These are phyloP conservation scores for Panicum miliaceum DNA, from an alignment of 176 grass and related monocot species.

Conservation along the genomic window DNA sequence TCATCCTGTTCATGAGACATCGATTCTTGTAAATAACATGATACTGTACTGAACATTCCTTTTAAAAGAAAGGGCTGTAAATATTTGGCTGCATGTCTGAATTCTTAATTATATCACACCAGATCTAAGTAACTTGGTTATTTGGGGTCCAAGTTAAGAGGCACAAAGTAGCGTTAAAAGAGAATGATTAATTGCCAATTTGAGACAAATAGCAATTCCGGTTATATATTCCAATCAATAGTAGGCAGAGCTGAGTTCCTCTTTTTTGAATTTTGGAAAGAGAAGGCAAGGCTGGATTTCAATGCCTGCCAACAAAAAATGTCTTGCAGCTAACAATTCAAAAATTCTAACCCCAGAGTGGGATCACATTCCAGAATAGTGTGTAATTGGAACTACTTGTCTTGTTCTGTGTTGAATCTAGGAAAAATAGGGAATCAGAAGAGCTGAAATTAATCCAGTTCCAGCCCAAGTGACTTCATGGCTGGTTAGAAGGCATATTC, in stretches of 20 bases:
- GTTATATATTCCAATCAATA: slow-evolving; percentile 6
- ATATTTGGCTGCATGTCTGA: neutral
- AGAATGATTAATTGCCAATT: neutral
- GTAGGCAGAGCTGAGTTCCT: neutral
- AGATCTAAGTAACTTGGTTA: neutral
- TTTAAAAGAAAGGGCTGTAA: neutral
- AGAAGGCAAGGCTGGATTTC: neutral
- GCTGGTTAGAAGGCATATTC: slow-evolving; percentile 80
- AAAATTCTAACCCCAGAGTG: neutral
- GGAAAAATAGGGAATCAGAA: slow-evolving; percentile 25
- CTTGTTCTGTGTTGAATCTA: slow-evolving; percentile 19
- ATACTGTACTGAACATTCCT: neutral
- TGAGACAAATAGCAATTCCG: neutral
- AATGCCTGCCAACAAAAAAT: slow-evolving; percentile 21
- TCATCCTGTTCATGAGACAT: slow-evolving; percentile 1
- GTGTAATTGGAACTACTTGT: neutral
- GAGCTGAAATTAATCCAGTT: slow-evolving; percentile 10
- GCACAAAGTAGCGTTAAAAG: neutral
- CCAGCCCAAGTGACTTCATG: neutral
- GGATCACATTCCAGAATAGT: slow-evolving; percentile 1
- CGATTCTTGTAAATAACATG: slow-evolving; percentile 30
- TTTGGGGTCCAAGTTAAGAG: neutral
- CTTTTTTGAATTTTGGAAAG: too few species aligned
- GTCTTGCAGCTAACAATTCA: neutral
- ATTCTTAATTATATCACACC: neutral